phyloP scores from a whole-genome alignment of 495 filamentous ascomycete genomes.

The Diplogelasinospora grovesii region DNA sequence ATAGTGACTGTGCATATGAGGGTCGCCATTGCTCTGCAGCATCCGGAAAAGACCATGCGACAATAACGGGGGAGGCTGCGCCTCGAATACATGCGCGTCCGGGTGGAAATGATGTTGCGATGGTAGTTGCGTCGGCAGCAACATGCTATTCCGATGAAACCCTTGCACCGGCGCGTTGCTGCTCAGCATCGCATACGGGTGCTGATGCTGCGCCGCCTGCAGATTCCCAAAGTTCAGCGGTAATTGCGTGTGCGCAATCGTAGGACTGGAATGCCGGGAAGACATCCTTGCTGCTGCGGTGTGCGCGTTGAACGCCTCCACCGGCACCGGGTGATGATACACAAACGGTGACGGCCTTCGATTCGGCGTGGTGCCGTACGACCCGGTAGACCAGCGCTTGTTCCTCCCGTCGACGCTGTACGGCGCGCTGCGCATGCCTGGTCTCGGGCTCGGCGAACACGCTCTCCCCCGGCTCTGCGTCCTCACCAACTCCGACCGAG shows the following conservation, averaged over 20 bases:
- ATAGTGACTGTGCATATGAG: conserved; percentile 55
- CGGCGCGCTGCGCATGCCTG: conserved; percentile 54
- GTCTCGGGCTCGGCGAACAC: conserved; percentile 60
- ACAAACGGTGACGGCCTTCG: conserved; percentile 50
- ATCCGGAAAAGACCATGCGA: conserved; percentile 62
- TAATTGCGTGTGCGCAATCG: conserved; percentile 44
- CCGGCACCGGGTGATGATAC: conserved; percentile 44
- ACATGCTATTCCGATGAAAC: conserved; percentile 41
- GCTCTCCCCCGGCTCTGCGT: conserved; percentile 55
- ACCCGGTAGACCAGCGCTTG: conserved; percentile 69
- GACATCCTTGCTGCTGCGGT: conserved; percentile 42
- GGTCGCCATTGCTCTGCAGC: conserved; percentile 62
- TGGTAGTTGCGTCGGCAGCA: conserved; percentile 39
- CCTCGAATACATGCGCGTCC: conserved; percentile 45
- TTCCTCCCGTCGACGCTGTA: conserved; percentile 57
- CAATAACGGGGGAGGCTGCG: conserved; percentile 46
- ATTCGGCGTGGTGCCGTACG: conserved; percentile 46
- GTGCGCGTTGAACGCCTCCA: conserved; percentile 42
- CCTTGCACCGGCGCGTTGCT: conserved; percentile 37
- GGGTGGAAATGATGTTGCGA: conserved; percentile 42
- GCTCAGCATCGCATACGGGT: conserved; percentile 47
- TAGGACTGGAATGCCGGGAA: conserved; percentile 48
- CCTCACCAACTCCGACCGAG: conserved; percentile 48
- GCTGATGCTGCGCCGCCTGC: conserved; percentile 46
- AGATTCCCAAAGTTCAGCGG: conserved; percentile 48